Conservation (phyloP, 208 protist genomes). For the Leishmania arabica region DNA sequence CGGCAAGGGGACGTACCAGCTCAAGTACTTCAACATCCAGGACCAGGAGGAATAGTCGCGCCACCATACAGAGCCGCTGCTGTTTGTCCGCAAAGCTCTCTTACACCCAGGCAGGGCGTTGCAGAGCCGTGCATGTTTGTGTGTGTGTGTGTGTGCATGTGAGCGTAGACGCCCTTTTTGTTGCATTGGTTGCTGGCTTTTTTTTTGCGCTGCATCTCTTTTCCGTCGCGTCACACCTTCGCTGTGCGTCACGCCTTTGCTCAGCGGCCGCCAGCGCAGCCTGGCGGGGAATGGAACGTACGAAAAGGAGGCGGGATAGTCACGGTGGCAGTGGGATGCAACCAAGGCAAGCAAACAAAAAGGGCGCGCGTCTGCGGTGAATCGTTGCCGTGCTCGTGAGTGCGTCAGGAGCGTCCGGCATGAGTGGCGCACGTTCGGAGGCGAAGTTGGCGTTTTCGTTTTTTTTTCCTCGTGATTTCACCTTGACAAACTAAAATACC, state of each 20-base stretch:
- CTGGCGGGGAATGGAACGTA: too few species aligned
- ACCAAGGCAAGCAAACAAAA: neutral
- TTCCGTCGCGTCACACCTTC: neutral
- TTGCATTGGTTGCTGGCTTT: neutral
- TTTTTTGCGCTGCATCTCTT: neutral
- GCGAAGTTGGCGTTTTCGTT: neutral
- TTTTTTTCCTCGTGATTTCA: neutral
- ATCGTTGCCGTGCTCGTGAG: neutral
- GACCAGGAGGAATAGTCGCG: constrained; percentile 87
- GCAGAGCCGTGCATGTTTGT: neutral
- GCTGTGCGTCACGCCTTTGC: neutral
- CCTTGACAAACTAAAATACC: neutral
- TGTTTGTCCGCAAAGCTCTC: neutral
- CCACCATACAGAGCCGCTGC: neutral
- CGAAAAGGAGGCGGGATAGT: neutral
- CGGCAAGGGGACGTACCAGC: constrained; percentile 96
- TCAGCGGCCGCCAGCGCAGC: neutral
- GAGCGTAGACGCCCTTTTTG: neutral
- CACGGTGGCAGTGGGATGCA: neutral
- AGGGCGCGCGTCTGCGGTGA: neutral
- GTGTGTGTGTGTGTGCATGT: neutral
- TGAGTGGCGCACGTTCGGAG: neutral
- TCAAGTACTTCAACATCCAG: constrained; percentile 98
- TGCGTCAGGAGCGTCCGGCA: neutral
- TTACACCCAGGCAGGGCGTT: neutral